Percentiles rank a stretch among this genome's conserved stretches.
Conservation (phyloP, 495 filamentous ascomycete genomes). For the Xylaria palmicola region DNA sequence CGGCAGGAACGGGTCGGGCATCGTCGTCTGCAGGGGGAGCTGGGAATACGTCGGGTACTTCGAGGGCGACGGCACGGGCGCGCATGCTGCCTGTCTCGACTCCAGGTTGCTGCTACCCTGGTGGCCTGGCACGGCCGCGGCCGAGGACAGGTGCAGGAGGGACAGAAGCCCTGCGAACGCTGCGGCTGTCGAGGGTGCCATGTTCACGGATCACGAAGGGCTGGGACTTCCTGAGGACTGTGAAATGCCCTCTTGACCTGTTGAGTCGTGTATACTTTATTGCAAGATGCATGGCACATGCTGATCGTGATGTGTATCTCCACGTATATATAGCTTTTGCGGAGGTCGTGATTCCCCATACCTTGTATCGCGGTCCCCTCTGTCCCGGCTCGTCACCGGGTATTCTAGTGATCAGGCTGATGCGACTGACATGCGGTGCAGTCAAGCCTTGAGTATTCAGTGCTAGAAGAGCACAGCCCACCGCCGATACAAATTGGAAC, state of each 20-base stretch:
- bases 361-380: neutral
- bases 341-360: neutral
- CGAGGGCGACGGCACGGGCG: constrained; percentile 37
- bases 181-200: neutral
- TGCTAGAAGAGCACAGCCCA: neutral
- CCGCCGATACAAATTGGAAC: too few relatives aligned
- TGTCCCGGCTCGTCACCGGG: neutral
- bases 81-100: constrained; percentile 23
- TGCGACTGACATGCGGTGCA: neutral
- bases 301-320: neutral
- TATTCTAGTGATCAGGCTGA: neutral
- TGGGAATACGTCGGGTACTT: constrained; percentile 40
- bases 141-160: neutral
- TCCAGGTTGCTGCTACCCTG: neutral
- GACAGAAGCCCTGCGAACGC: neutral
- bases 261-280: neutral
- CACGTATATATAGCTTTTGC: neutral
- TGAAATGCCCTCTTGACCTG: neutral
- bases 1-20: constrained; percentile 52
- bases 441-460: neutral
- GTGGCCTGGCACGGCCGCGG: neutral
- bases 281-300: too few relatives aligned
- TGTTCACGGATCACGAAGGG: neutral
- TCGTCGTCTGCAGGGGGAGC: constrained; percentile 39
- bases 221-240: neutral